phyloP scores from a whole-genome alignment of 371 early-diverging fungal species.

The Rhizopus sp. region DNA sequence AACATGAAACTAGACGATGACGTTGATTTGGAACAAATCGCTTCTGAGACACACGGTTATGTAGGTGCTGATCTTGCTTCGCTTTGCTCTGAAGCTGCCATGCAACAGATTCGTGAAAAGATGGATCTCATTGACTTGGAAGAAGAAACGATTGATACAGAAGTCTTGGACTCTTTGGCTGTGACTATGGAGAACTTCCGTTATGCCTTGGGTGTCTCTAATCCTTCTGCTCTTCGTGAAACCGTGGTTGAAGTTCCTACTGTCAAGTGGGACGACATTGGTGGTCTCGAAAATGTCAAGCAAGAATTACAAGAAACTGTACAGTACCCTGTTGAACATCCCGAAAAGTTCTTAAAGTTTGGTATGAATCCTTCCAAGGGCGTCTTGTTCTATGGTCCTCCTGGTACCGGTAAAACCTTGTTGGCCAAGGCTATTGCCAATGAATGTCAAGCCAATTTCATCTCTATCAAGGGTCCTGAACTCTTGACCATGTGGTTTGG shows the following conservation, averaged over 20 bases:
- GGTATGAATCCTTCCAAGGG: slow-evolving; percentile 99
- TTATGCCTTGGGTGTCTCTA: slow-evolving; percentile 95
- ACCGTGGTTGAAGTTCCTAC: slow-evolving; percentile 99
- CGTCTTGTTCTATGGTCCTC: slow-evolving; percentile 99
- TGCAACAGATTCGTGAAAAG: slow-evolving; percentile 99
- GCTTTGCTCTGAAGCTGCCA: slow-evolving; percentile 99
- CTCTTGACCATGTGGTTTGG: slow-evolving; percentile 99
- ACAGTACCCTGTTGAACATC: slow-evolving; percentile 99
- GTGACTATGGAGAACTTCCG: slow-evolving; percentile 99
- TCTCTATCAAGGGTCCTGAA: slow-evolving; percentile 99
- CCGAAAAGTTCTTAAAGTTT: slow-evolving; percentile 99
- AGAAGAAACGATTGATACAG: slow-evolving; percentile 98
- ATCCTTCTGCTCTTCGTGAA: slow-evolving; percentile 99
- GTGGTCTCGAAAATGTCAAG: slow-evolving; percentile 99
- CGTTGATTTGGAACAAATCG: slow-evolving; percentile 98
- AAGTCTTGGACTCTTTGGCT: slow-evolving; percentile 95
- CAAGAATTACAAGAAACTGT: slow-evolving; percentile 99
- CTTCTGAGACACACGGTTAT: slow-evolving; percentile 98
- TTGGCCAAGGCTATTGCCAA: slow-evolving; percentile 99
- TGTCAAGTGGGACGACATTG: slow-evolving; percentile 98
- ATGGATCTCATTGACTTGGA: slow-evolving; percentile 99
- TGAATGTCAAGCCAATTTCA: slow-evolving; percentile 99
- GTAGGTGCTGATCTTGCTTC: slow-evolving; percentile 99
- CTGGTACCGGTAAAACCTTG: slow-evolving; percentile 99
- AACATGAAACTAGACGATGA: slow-evolving; percentile 99